Percentiles rank a stretch among this genome's conserved stretches.
These are phyloP conservation scores for Oryza meridionalis DNA, from an alignment of 176 grass and related monocot genomes.

Conservation along the genomic window DNA sequence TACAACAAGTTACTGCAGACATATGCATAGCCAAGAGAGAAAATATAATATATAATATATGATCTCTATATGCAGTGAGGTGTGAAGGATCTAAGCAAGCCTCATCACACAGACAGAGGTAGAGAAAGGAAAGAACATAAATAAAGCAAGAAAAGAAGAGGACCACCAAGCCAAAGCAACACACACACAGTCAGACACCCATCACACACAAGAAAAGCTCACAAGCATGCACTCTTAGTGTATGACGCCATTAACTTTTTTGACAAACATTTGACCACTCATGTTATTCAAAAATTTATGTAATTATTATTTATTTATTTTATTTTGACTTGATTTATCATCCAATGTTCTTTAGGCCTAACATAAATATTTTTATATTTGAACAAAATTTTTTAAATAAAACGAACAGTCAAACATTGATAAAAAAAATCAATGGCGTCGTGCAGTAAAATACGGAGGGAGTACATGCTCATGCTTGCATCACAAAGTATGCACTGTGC, in stretches of 20 bases:
- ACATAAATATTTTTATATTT: too few species aligned
- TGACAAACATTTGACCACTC: too few species aligned
- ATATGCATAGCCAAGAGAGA: conserved; percentile 7
- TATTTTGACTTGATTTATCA: too few species aligned
- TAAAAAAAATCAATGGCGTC: too few species aligned
- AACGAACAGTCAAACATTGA: too few species aligned
- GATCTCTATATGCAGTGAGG: conserved; percentile 24
- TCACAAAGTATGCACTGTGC: conserved; percentile 57
- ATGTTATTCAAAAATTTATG: too few species aligned
- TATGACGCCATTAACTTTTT: too few species aligned
- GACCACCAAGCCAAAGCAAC: conserved; percentile 50
- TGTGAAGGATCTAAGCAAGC: conserved; percentile 41
- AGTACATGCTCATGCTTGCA: conserved; percentile 30
- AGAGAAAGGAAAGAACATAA: conserved; percentile 43
- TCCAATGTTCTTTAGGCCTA: too few species aligned
- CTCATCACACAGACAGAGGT: conserved; percentile 11
- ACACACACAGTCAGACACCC: conserved; percentile 27
- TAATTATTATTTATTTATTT: too few species aligned
- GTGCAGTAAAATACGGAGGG: too few species aligned
- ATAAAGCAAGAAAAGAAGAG: conserved; percentile 31
- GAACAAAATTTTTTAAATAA: too few species aligned
- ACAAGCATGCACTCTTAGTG: not conserved
- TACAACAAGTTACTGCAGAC: conserved; percentile 23
- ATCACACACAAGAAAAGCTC: conserved; percentile 38
- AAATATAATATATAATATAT: not conserved